A percentile compares a stretch with the other conserved stretches of the same genome.
Conservation (phyloP, 176 grass and related monocot species). For the Avena atlantica region DNA sequence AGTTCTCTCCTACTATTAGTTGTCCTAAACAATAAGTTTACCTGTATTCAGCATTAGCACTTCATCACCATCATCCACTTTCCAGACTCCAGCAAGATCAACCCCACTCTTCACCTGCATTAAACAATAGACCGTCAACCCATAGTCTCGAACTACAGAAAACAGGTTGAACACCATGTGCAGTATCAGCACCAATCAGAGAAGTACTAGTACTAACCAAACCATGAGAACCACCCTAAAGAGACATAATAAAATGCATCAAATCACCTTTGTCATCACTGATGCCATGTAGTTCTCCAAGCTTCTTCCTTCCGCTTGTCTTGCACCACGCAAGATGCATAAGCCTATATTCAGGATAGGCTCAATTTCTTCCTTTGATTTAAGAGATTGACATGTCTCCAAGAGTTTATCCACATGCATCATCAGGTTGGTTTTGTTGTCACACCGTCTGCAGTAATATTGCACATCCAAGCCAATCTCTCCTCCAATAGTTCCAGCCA, state of each 20-base stretch:
- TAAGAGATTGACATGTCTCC: conserved; percentile 64
- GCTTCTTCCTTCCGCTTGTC: conserved; percentile 54
- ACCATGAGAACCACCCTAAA: conserved; percentile 21
- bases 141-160: conserved; percentile 39
- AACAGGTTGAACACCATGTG: conserved; percentile 13
- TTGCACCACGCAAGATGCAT: conserved; percentile 71
- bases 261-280: conserved; percentile 57
- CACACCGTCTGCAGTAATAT: conserved; percentile 88
- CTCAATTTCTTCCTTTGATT: conserved; percentile 63
- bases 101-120: conserved; percentile 71
- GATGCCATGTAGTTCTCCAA: conserved; percentile 64
- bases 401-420: conserved; percentile 60
- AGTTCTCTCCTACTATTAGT: conserved; percentile 33
- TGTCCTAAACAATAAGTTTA: conserved; percentile 41
- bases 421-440: conserved; percentile 88
- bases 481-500: conserved; percentile 97
- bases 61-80: conserved; percentile 49
- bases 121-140: conserved; percentile 51
- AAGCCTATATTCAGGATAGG: conserved; percentile 73
- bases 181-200: conserved; percentile 41
- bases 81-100: conserved; percentile 76
- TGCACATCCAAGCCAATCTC: conserved; percentile 75
- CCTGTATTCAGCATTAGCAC: conserved; percentile 39
- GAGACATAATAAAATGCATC: conserved; percentile 21
- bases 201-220: conserved; percentile 27